Base-by-base conservation (phyloP, 1,284 basidiomycete species). In the Blastosporella zonata region DNA sequence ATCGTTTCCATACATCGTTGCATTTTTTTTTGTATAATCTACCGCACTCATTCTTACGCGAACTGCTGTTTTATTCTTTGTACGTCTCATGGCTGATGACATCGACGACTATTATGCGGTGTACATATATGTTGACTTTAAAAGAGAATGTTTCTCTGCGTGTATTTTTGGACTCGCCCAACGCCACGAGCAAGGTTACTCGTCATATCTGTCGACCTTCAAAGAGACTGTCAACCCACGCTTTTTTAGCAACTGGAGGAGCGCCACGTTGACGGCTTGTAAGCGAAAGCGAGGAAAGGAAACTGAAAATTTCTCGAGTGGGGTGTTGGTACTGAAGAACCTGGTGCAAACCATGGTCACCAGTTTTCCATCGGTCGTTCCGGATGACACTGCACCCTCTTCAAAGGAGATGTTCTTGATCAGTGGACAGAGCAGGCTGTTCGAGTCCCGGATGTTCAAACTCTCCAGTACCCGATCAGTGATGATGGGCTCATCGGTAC, bases 11-110 rank as follows among this genome's bases (percentile, higher is more conserved):
- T 36, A 20, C 39, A 43, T 47, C 35, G 28, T 38, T 43, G 35
- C 43, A 52, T 46, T 39, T 39, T 27, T 38, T 43, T 50, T 44
- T 53, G 47, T 55, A 53, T 48, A 36, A 49, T 45, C 36, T 52
- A 52, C 36, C 37, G 18, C 47, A 36, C 40, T 31, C 50, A 47
- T 45, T 42, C 35, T 34, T 22, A 41, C 18, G 21, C 39, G 23
- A n/a, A 38, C 34, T 20, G 18, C 28, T 35, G 17, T 23, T 34
- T 18, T 34, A 34, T 25, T 28, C 22, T 23, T 37, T 6, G 20
- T 44, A 17, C 33, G 29, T 31, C 13, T 13, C 15, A 20, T 39
- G 39, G 39, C 20, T 23, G 27, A 44, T 43, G 46, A 43, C 27
- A 38, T 17, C 28, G 10, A 25, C 17, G 8, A 37, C 34, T 15